These are phyloP conservation scores for Plasmodium berghei DNA, from an alignment of 169 alveolate species.

Conservation along the genomic window DNA sequence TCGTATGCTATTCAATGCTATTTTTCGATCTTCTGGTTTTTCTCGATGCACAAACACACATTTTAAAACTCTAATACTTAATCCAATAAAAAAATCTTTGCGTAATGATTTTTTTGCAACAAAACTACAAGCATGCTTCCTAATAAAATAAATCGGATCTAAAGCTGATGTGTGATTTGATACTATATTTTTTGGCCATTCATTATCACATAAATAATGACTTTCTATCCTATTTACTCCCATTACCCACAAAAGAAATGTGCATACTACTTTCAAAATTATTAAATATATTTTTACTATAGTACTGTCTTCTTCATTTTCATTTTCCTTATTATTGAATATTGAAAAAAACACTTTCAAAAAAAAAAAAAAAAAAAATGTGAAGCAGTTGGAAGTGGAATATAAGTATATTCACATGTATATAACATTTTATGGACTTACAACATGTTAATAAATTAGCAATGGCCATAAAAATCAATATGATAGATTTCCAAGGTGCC, in stretches of 20 bases:
- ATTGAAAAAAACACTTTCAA: neutral
- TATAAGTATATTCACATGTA: neutral
- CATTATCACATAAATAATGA: slow-evolving; percentile 53
- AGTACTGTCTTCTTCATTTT: slow-evolving; percentile 25
- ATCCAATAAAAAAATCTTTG: slow-evolving; percentile 27
- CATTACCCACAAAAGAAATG: slow-evolving; percentile 33
- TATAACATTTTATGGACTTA: neutral
- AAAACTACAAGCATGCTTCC: slow-evolving; percentile 74
- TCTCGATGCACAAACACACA: slow-evolving; percentile 71
- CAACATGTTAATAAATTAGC: slow-evolving; percentile 2
- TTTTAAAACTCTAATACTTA: slow-evolving; percentile 43
- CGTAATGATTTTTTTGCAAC: slow-evolving; percentile 72
- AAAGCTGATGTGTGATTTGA: slow-evolving; percentile 64
- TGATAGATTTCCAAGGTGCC: slow-evolving; percentile 45
- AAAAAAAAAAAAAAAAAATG: slow-evolving; percentile 9
- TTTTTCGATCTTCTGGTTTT: slow-evolving; percentile 63
- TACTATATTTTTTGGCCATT: slow-evolving; percentile 74
- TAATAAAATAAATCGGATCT: slow-evolving; percentile 65
- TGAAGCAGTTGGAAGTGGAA: neutral
- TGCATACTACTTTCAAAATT: slow-evolving; percentile 37
- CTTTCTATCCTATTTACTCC: slow-evolving; percentile 48
- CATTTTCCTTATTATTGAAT: slow-evolving; percentile 3
- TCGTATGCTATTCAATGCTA: slow-evolving; percentile 42
- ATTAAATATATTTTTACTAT: slow-evolving; percentile 29
- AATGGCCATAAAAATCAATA: neutral